Conservation (phyloP, 1,139 yeast species). For the Torulaspora pretoriensis region DNA sequence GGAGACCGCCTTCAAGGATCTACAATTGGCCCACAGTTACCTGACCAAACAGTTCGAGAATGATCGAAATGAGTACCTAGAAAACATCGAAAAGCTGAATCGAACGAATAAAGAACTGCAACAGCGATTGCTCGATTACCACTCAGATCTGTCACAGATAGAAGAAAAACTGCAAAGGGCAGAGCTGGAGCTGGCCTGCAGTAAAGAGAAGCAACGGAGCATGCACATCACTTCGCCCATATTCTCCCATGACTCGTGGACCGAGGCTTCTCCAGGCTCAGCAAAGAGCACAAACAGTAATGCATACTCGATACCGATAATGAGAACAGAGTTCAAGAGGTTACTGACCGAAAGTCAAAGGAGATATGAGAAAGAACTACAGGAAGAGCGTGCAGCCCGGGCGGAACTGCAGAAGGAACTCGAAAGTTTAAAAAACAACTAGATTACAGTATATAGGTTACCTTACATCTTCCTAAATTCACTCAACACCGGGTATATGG, state of each 20-base stretch:
- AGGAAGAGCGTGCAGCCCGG: conserved; percentile 29
- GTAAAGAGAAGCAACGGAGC: conserved; percentile 9
- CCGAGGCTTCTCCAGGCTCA: conserved; percentile 18
- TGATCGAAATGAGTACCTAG: conserved; percentile 31
- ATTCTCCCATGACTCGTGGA: conserved; percentile 13
- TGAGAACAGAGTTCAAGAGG: conserved; percentile 35
- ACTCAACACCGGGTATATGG: conserved; percentile 95
- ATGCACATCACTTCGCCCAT: conserved; percentile 14
- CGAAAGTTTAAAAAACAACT: conserved; percentile 9
- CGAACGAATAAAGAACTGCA: conserved; percentile 32
- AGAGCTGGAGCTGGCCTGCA: conserved; percentile 10
- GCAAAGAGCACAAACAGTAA: conserved; percentile 11
- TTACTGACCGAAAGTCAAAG: conserved; percentile 32
- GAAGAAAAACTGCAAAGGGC: conserved; percentile 20
- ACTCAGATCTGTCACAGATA: conserved; percentile 21
- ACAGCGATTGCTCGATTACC: conserved; percentile 30
- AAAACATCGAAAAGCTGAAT: conserved; percentile 31
- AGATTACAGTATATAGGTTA: conserved; percentile 4
- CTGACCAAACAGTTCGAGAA: conserved; percentile 35
- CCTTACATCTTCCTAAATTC: conserved; percentile 76
- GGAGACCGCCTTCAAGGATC: conserved; percentile 34
- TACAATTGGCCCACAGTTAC: conserved; percentile 36
- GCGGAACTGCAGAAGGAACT: conserved; percentile 24
- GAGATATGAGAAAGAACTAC: conserved; percentile 31
- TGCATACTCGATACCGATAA: conserved; percentile 28